These are phyloP conservation scores for Dryas octopetala DNA, from an alignment of 306 rosid genomes.

Conservation along the genomic window DNA sequence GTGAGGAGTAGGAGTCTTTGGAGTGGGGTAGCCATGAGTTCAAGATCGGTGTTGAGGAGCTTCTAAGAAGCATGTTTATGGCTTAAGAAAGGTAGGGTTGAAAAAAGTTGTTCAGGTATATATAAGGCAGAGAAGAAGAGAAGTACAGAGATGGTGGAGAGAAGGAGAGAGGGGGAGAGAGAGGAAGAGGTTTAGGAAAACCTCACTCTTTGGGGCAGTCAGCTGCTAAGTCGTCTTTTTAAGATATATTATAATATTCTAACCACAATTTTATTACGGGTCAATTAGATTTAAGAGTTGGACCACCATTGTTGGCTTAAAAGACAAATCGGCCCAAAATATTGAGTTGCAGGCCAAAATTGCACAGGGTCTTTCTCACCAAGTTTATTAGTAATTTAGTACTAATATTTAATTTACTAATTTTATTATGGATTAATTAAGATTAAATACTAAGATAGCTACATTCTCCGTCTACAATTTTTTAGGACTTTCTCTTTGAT, in stretches of 20 bases:
- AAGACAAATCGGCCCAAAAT: no score
- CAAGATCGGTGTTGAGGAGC: constrained; percentile 59
- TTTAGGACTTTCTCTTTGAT: no score
- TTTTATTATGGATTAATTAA: no score
- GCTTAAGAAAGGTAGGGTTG: neutral
- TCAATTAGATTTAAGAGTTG: no score
- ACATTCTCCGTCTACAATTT: no score
- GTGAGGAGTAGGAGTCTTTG: constrained; percentile 37
- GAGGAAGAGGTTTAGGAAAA: constrained; percentile 1
- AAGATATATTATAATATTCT: neutral
- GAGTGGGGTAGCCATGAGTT: constrained; percentile 50
- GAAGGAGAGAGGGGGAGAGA: neutral
- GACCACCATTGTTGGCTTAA: no score
- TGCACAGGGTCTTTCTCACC: no score
- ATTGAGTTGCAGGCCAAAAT: no score
- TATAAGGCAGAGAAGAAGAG: neutral
- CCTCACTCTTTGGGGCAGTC: neutral
- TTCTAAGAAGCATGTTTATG: constrained; percentile 61
- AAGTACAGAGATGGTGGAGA: neutral
- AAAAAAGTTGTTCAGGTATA: neutral
- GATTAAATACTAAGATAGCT: no score
- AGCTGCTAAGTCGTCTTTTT: neutral
- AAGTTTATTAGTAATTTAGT: no score
- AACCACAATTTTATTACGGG: neutral
- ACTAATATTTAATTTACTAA: no score